Evolutionary conservation across 2,329 filamentous ascomycete genomes (phyloP).

Genomic region (Colletotrichum sublineola): DNA sequence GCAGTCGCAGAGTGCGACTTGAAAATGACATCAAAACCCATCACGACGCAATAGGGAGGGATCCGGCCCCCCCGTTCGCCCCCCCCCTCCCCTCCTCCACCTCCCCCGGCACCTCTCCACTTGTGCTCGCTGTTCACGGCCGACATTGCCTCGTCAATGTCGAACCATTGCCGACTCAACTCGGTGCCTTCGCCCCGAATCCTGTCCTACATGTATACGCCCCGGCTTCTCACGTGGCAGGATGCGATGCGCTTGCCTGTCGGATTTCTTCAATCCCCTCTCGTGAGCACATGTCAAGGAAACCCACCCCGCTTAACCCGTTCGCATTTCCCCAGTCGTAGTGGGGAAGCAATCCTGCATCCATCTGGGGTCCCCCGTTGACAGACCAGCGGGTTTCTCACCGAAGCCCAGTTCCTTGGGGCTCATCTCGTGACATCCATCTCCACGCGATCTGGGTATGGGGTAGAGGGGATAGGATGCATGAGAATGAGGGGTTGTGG

Average conservation of each 20-base stretch:
- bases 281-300: neutral
- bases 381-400: constrained; percentile 33
- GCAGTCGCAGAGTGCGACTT: constrained; percentile 28
- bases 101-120: neutral
- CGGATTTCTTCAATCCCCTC: constrained; percentile 1
- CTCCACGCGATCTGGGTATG: constrained; percentile 42
- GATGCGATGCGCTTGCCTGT: constrained; percentile 29
- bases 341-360: constrained; percentile 34
- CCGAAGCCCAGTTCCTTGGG: constrained; percentile 33
- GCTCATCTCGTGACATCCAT: constrained; percentile 43
- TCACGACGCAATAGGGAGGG: too few species aligned
- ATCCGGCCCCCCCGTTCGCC: neutral
- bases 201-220: neutral
- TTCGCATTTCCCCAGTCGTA: constrained; percentile 34
- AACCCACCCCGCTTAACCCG: constrained; percentile 26
- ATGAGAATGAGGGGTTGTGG: constrained; percentile 41
- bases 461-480: constrained; percentile 25
- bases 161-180: constrained; percentile 27
- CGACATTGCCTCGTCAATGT: constrained; percentile 29
- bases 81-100: neutral
- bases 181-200: constrained; percentile 35
- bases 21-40: constrained; percentile 35
- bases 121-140: constrained; percentile 34
- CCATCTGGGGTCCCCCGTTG: constrained; percentile 35
- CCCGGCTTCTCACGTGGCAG: constrained; percentile 33